These are phyloP conservation scores for Bruguiera parviflora DNA, from an alignment of 345 rosid species.

Conservation along the genomic window DNA sequence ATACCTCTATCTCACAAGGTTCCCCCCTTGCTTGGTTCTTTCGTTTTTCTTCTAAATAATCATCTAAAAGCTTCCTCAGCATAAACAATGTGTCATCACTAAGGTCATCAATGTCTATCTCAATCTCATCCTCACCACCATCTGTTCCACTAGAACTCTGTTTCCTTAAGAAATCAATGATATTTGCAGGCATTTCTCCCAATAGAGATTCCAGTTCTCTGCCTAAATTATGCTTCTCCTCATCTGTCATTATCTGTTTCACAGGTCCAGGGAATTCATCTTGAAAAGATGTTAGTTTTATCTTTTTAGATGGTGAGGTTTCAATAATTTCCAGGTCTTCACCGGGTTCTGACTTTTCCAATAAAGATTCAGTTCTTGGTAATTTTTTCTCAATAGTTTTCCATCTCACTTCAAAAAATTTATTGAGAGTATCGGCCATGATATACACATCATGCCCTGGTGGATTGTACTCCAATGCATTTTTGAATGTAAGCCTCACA, in stretches of 20 bases:
- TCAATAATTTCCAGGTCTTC: conserved; percentile 11
- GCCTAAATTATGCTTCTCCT: conserved; percentile 19
- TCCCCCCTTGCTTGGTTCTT: conserved; percentile 21
- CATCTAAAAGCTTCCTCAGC: conserved; percentile 31
- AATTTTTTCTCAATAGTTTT: conserved; percentile 29
- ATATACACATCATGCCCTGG: conserved; percentile 42
- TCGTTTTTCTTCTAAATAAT: conserved; percentile 20
- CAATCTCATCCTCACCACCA: conserved; percentile 29
- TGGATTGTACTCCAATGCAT: conserved; percentile 55
- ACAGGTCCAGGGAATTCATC: conserved; percentile 17
- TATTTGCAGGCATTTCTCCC: conserved; percentile 27
- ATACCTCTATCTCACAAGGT: conserved; percentile 36
- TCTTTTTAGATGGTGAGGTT: conserved; percentile 21
- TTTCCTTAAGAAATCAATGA: conserved; percentile 27
- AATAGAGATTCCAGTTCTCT: conserved; percentile 20
- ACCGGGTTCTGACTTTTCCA: not conserved
- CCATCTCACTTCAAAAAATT: conserved; percentile 32
- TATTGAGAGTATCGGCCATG: conserved; percentile 40
- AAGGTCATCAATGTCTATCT: conserved; percentile 35
- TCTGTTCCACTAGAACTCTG: conserved; percentile 23
- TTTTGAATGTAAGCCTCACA: conserved; percentile 53
- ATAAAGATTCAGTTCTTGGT: conserved; percentile 10
- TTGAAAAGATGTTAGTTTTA: conserved; percentile 17
- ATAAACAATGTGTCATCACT: conserved; percentile 23
- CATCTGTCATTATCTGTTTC: conserved; percentile 15